Evolutionary conservation across 2,329 filamentous ascomycete genomes (phyloP), one percentile per base, ranked within the genome.

Genomic region (Fusarium sp.): DNA sequence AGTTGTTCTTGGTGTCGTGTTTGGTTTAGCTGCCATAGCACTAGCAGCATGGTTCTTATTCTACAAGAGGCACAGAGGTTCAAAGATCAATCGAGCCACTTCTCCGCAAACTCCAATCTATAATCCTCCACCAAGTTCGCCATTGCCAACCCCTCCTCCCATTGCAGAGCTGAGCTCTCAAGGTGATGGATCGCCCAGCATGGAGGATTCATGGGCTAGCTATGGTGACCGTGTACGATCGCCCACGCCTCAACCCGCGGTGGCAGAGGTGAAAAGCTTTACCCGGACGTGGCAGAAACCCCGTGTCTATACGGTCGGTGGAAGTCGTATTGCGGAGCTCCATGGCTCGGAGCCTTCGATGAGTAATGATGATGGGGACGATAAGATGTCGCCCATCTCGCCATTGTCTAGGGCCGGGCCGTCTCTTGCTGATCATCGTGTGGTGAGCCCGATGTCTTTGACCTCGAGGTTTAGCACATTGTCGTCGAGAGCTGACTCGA

Each of bases 191-290:
- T 32, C 53, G 20, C 46, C 52, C 3, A 61, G 56, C 11, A 52
- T 62, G 18, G 60, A 64, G 8, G 57, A 65, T n/a, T 70, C 67
- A 0, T 75, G 66, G 70, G 43, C 61, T 25, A 63, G 64, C 12
- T 65, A 54, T 4, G 62, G 69, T n/a, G 71, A 76, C 20, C 65
- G 73, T 15, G 62, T 67, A 4, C 59, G 53, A 20, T 76, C 72
- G 16, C 67, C 74, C 7, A 75, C 74, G 10, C 74, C 74, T 10
- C 74, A 68, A 49, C 72, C 72, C 2, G 74, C 74, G 5, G 65
- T 76, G 29, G 74, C 74, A 13, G 74, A 76, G 58, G 56, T 69
- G 6, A 67, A 47, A 47, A 76, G 70, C 38, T 76, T 57, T 29
- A 73, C 71, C 27, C 66, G 74, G 11, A 43, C 70, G 7, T 46